Conservation (phyloP, 1,284 basidiomycete genomes). For the Malassezia obtusa region DNA sequence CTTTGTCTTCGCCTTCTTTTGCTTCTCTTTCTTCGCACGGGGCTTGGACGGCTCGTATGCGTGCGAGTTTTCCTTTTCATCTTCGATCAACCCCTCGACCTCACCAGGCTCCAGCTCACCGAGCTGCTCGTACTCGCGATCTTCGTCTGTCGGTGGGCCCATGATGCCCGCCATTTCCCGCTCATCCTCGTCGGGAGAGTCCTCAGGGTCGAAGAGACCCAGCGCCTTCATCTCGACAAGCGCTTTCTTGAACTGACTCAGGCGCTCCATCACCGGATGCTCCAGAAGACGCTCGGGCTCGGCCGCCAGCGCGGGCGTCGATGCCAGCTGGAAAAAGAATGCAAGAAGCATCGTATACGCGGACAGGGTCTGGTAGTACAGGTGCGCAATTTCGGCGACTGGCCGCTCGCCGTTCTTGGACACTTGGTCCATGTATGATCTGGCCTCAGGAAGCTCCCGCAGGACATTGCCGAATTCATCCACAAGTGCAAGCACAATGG, state of each 20-base stretch:
- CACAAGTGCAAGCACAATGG: slow-evolving; percentile 50
- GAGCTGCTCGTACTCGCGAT: slow-evolving; percentile 18
- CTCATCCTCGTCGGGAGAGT: slow-evolving; percentile 12
- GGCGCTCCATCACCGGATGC: slow-evolving; percentile 64
- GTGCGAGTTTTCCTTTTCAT: slow-evolving; percentile 22
- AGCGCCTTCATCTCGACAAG: slow-evolving; percentile 58
- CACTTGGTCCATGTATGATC: neutral
- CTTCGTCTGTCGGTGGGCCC: slow-evolving; percentile 28
- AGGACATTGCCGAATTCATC: slow-evolving; percentile 53
- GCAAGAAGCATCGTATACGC: slow-evolving; percentile 83
- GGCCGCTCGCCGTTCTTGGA: slow-evolving; percentile 5
- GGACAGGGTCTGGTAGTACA: slow-evolving; percentile 59
- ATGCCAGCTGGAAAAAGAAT: slow-evolving; percentile 79
- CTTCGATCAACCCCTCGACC: slow-evolving; percentile 26
- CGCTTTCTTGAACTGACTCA: slow-evolving; percentile 75
- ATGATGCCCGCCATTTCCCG: slow-evolving; percentile 26
- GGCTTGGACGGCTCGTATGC: slow-evolving; percentile 19
- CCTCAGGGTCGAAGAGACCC: slow-evolving; percentile 31
- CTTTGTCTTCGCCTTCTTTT: slow-evolving; percentile 16
- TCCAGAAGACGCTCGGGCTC: slow-evolving; percentile 24
- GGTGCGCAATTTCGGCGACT: slow-evolving; percentile 10
- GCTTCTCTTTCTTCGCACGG: slow-evolving; percentile 20
- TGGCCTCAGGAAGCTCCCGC: slow-evolving; percentile 50
- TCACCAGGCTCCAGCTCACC: slow-evolving; percentile 21
- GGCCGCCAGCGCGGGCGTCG: slow-evolving; percentile 49